Evolutionary conservation across 306 rosid genomes (phyloP).

Genomic region (Castanea crenata): DNA sequence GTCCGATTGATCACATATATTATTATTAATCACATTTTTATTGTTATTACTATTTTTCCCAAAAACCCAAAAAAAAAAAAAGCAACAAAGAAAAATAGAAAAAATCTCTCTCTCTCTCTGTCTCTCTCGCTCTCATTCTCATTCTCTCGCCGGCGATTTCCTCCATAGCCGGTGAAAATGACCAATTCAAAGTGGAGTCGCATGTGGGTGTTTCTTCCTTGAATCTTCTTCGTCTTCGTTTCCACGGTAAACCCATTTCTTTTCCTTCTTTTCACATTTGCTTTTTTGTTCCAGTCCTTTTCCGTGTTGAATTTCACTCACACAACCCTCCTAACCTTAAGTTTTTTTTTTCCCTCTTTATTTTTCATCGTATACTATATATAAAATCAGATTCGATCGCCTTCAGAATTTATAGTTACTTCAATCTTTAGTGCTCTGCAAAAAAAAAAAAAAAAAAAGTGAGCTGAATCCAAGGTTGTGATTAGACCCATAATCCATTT

Average conservation of each 20-base stretch:
- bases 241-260: conserved; percentile 16
- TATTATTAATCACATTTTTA: conserved; percentile 18
- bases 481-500: background rate
- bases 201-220: background rate
- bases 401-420: background rate
- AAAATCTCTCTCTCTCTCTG: background rate
- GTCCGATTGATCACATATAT: conserved; percentile 7
- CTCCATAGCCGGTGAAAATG: conserved; percentile 26
- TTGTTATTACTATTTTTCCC: background rate
- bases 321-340: background rate
- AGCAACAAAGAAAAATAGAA: too few species aligned
- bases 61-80: background rate
- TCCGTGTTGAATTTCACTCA: conserved; percentile 24
- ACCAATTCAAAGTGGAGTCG: background rate
- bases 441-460: too few species aligned
- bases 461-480: background rate
- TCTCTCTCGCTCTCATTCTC: conserved; percentile 14
- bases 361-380: background rate
- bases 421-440: background rate
- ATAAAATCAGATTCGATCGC: conserved; percentile 25
- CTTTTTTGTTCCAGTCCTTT: conserved; percentile 16
- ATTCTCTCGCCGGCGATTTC: conserved; percentile 32
- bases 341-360: background rate
- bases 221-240: conserved; percentile 5
- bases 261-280: background rate